Evolutionary conservation across 139 green algal species (phyloP).

Genomic region (Tetradesmus lagerheimii): DNA sequence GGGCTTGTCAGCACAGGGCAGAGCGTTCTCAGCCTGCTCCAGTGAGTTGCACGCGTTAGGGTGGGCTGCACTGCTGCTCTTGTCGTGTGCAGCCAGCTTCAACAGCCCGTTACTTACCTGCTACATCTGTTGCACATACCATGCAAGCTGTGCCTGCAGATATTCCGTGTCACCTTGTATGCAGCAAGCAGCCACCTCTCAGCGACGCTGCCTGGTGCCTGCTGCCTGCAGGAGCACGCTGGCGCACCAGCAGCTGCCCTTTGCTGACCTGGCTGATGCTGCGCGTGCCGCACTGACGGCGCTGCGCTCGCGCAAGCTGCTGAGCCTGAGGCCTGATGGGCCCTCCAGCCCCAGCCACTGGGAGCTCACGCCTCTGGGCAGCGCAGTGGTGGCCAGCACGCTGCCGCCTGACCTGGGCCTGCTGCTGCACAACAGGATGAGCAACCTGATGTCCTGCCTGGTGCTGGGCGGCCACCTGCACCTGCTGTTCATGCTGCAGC

Average conservation of each 20-base stretch:
- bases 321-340: not conserved
- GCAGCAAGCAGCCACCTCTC: not conserved
- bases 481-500: slow-evolving; percentile 39
- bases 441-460: not conserved
- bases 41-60: not conserved
- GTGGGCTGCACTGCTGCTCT: not conserved
- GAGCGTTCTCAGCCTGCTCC: slow-evolving; percentile 7
- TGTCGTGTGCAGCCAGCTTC: not conserved
- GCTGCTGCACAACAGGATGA: slow-evolving; percentile 39
- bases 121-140: not conserved
- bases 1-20: slow-evolving; percentile 11
- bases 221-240: slow-evolving; percentile 30
- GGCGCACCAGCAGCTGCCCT: slow-evolving; percentile 12
- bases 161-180: not conserved
- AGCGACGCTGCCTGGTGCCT: not conserved
- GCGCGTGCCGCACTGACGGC: slow-evolving; percentile 9
- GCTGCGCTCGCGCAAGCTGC: slow-evolving; percentile 35
- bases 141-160: not conserved
- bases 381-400: slow-evolving; percentile 21
- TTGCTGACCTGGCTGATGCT: not conserved
- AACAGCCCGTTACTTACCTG: not conserved
- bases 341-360: not conserved
- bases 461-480: slow-evolving; percentile 36
- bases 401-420: slow-evolving; percentile 32
- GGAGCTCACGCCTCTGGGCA: slow-evolving; percentile 37